phyloP scores from a whole-genome alignment of 2,329 filamentous ascomycete genomes.

The Amauroascus niger region DNA sequence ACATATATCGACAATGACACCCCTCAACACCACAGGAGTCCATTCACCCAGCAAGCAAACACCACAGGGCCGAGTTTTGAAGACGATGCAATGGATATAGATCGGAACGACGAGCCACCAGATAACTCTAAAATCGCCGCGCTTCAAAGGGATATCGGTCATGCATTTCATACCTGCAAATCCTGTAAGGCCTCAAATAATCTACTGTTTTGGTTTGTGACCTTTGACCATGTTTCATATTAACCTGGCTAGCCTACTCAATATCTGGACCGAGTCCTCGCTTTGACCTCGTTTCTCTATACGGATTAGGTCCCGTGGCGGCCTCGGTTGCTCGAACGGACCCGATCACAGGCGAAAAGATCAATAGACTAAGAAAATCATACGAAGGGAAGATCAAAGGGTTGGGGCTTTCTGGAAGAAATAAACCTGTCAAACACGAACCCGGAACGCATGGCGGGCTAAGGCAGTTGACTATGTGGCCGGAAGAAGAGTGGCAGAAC shows the following conservation, averaged over 20 bases:
- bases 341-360: slow-evolving; percentile 54
- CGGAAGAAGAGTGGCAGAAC: slow-evolving; percentile 44
- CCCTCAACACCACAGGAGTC: background rate
- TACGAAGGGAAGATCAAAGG: slow-evolving; percentile 45
- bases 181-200: slow-evolving; percentile 39
- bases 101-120: slow-evolving; percentile 23
- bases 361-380: slow-evolving; percentile 51
- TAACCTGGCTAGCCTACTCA: slow-evolving; percentile 41
- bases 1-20: slow-evolving; percentile 18
- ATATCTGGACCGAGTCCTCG: slow-evolving; percentile 47
- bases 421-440: slow-evolving; percentile 40
- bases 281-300: slow-evolving; percentile 51
- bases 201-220: slow-evolving; percentile 29
- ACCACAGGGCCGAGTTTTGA: slow-evolving; percentile 13
- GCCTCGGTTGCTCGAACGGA: slow-evolving; percentile 51
- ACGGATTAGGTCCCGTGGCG: slow-evolving; percentile 47
- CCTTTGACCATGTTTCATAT: slow-evolving; percentile 28
- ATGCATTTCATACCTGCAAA: slow-evolving; percentile 42
- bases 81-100: slow-evolving; percentile 34
- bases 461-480: slow-evolving; percentile 38
- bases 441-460: slow-evolving; percentile 32
- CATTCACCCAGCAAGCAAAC: background rate
- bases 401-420: slow-evolving; percentile 39
- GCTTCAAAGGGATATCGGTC: slow-evolving; percentile 38
- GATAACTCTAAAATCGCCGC: slow-evolving; percentile 32